Conservation (phyloP, 352 stramenopile genomes). For the Globisporangium cystogenes region DNA sequence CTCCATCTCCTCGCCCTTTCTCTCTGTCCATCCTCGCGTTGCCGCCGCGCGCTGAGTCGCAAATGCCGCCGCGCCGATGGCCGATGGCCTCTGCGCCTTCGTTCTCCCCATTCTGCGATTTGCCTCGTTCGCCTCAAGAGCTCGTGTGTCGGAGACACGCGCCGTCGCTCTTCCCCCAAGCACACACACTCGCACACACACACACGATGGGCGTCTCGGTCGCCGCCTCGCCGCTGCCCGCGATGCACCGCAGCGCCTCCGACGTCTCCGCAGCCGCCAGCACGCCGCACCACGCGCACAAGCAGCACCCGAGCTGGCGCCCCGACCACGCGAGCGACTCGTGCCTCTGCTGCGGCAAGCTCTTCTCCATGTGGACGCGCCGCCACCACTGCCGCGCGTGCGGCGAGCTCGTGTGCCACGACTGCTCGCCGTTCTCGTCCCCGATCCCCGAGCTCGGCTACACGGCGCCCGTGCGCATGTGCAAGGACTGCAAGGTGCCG, state of each 20-base stretch:
- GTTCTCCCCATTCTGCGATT: slow-evolving; percentile 1
- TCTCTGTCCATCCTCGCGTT: background rate
- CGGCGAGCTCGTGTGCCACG: slow-evolving; percentile 67
- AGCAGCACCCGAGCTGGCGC: slow-evolving; percentile 44
- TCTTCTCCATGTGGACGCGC: slow-evolving; percentile 68
- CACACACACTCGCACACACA: background rate
- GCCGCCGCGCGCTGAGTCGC: too few relatives aligned
- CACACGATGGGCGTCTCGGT: slow-evolving; percentile 8
- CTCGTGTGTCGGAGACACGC: slow-evolving; percentile 4
- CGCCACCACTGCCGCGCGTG: slow-evolving; percentile 80
- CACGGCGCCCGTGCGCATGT: slow-evolving; percentile 64
- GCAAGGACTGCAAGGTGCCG: slow-evolving; percentile 47
- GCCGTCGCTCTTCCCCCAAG: background rate
- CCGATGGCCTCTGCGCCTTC: too few relatives aligned
- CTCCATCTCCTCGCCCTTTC: background rate
- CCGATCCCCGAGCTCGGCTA: slow-evolving; percentile 63
- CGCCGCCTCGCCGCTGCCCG: slow-evolving; percentile 5
- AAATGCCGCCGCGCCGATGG: too few relatives aligned
- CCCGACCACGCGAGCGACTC: slow-evolving; percentile 66
- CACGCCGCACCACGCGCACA: background rate
- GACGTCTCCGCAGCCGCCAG: background rate
- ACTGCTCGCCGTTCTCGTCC: slow-evolving; percentile 60
- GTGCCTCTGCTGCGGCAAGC: slow-evolving; percentile 58
- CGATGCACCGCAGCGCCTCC: slow-evolving; percentile 2
- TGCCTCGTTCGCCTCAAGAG: background rate